These are phyloP conservation scores for Naematelia aurantialba DNA, from an alignment of 768 basidiomycete species.

Conservation along the genomic window DNA sequence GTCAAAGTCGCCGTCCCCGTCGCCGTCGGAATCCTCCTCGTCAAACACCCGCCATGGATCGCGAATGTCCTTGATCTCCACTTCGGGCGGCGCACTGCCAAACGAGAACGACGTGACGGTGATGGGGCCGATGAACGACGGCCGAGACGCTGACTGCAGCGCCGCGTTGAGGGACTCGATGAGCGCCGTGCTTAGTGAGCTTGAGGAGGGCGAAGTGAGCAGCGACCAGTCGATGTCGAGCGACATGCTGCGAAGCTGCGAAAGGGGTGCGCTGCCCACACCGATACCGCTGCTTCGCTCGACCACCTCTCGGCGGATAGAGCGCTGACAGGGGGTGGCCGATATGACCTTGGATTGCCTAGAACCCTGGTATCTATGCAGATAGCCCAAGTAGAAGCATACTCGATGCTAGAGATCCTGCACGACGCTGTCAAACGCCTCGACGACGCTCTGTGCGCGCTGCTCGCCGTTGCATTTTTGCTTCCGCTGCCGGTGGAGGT, in stretches of 20 bases:
- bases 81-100: slow-evolving; percentile 73
- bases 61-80: slow-evolving; percentile 84
- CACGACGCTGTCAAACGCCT: too few relatives aligned
- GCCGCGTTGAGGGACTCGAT: slow-evolving; percentile 74
- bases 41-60: slow-evolving; percentile 95
- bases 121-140: slow-evolving; percentile 91
- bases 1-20: slow-evolving; percentile 46
- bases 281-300: too few relatives aligned
- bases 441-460: too few relatives aligned
- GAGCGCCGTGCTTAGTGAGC: slow-evolving; percentile 60
- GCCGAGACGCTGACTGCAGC: slow-evolving; percentile 66
- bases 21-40: slow-evolving; percentile 64
- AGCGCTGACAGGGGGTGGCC: too few relatives aligned
- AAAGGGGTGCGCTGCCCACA: too few relatives aligned
- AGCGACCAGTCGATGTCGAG: slow-evolving; percentile 91
- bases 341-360: too few relatives aligned
- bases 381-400: too few relatives aligned
- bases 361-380: too few relatives aligned
- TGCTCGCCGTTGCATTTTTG: too few relatives aligned
- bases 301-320: too few relatives aligned
- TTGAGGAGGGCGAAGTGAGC: slow-evolving; percentile 61
- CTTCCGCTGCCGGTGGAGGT: background rate
- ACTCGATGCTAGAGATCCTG: too few relatives aligned
- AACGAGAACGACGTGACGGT: slow-evolving; percentile 82
- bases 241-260: too few relatives aligned